Percentiles rank a stretch among this genome's conserved stretches.
Conservation (phyloP, 2,329 filamentous ascomycete genomes). For the Xylaria sp. region DNA sequence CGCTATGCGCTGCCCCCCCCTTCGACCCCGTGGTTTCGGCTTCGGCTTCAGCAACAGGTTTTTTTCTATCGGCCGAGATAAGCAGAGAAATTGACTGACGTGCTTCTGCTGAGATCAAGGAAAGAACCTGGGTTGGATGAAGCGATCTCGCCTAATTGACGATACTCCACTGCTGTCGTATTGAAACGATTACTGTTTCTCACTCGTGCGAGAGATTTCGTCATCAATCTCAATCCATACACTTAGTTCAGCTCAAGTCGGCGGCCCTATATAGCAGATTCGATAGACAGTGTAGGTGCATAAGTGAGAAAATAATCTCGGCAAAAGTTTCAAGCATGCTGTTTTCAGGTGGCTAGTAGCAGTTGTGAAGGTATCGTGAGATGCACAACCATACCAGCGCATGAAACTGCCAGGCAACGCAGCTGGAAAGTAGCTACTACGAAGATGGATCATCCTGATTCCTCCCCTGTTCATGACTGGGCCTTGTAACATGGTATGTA, state of each 20-base stretch:
- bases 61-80: conserved; percentile 2
- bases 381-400: neutral
- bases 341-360: neutral
- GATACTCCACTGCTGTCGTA: neutral
- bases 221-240: neutral
- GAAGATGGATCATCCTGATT: neutral
- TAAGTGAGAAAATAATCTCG: neutral
- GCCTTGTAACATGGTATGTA: neutral
- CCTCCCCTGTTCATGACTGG: neutral
- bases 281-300: too few species aligned
- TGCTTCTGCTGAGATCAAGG: neutral
- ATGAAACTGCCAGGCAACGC: neutral
- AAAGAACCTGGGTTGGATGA: neutral
- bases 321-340: neutral
- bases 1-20: neutral
- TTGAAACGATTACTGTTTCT: neutral
- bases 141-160: conserved; percentile 6
- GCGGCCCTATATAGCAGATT: too few species aligned
- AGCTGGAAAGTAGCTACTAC: neutral
- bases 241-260: too few species aligned
- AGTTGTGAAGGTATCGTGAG: neutral
- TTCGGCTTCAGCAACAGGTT: neutral
- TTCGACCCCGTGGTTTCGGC: neutral
- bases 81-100: neutral
- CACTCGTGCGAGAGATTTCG: neutral